Evolutionary conservation across 129 eudicot species (phyloP).

Genomic region (Escallonia herrerae): DNA sequence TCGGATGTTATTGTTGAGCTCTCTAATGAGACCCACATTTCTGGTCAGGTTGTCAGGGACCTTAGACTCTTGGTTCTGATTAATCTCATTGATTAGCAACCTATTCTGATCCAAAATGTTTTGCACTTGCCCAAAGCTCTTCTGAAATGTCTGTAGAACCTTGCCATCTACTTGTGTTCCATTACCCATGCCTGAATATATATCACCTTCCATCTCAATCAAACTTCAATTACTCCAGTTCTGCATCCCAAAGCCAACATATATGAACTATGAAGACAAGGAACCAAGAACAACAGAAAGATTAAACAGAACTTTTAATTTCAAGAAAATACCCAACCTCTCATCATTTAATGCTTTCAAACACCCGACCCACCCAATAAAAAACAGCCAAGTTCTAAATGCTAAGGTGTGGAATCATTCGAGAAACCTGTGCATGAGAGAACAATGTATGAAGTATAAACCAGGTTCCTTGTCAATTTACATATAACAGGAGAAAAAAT

Average conservation of each 20-base stretch:
- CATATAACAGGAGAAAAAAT: not conserved
- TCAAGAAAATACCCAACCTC: not conserved
- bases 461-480: not conserved
- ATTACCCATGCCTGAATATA: slow-evolving; percentile 42
- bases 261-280: no score
- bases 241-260: slow-evolving; percentile 14
- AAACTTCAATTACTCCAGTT: slow-evolving; percentile 14
- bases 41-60: slow-evolving; percentile 56
- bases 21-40: slow-evolving; percentile 74
- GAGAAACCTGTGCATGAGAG: not conserved
- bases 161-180: slow-evolving; percentile 48
- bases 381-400: not conserved
- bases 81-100: slow-evolving; percentile 62
- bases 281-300: no score
- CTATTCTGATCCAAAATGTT: slow-evolving; percentile 72
- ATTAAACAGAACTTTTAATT: not conserved
- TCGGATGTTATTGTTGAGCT: slow-evolving; percentile 75
- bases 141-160: slow-evolving; percentile 52
- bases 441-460: not conserved
- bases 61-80: slow-evolving; percentile 75
- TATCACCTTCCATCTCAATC: slow-evolving; percentile 44
- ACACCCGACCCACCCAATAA: not conserved
- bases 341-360: slow-evolving; percentile 3
- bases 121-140: slow-evolving; percentile 72
- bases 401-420: not conserved